phyloP scores from a whole-genome alignment of 1,284 basidiomycete species.

The Fomitopsis schrenkii region DNA sequence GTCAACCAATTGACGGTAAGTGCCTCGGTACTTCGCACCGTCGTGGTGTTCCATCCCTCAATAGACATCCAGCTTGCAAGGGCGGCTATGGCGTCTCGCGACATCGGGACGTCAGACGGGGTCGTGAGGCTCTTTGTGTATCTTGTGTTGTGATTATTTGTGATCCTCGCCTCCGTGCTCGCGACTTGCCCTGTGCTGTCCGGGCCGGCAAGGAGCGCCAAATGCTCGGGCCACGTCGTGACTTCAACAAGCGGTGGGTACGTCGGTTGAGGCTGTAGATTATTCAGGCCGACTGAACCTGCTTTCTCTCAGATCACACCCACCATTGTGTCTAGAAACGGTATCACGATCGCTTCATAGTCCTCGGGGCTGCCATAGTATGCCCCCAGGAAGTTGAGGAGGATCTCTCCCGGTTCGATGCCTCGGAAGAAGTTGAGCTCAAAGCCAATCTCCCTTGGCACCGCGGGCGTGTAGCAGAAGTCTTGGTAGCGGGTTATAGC shows the following conservation, averaged over 20 bases:
- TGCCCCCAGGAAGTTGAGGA: neutral
- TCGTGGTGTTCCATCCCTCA: neutral
- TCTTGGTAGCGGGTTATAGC: neutral
- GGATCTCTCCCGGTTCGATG: neutral
- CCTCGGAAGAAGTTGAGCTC: neutral
- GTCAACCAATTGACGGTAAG: neutral
- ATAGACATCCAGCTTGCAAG: neutral
- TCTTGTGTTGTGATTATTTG: neutral
- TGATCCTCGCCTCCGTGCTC: neutral
- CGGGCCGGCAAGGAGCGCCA: neutral
- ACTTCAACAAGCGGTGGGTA: neutral
- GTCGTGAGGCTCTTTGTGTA: constrained; percentile 1
- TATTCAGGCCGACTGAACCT: neutral
- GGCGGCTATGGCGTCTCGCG: neutral
- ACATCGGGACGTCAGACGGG: neutral
- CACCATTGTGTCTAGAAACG: neutral
- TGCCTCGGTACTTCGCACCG: neutral
- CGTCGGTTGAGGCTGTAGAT: neutral
- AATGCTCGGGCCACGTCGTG: neutral
- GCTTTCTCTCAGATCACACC: neutral
- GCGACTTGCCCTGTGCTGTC: neutral
- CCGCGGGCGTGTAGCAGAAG: neutral
- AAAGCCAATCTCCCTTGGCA: neutral
- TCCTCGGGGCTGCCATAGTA: neutral
- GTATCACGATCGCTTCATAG: neutral